Evolutionary conservation across 164 flowering plant species (phyloP), one percentile per base, ranked within the genome.

Genomic region (Chloranthus sessilifolius): DNA sequence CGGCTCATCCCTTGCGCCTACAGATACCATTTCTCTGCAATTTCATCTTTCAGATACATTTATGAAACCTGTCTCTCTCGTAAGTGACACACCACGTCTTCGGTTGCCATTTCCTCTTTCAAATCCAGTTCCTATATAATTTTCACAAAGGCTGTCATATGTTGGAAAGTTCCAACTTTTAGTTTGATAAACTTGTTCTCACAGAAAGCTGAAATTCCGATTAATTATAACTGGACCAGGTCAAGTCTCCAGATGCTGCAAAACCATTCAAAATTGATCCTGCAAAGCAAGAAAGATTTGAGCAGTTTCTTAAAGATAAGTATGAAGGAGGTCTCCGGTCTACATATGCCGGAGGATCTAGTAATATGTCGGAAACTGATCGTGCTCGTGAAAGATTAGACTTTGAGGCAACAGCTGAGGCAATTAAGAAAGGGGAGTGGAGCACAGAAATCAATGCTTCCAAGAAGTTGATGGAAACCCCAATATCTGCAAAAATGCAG

Each of bases 341-440:
- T 27, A 74, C 67, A 30, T 61, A 67, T 43, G 74, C 85, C 47
- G 69, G 72, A 50, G 84, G 88, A 47, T 56, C 78, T 49, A 79
- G 70, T 60, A 44, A 63, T 38, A 76, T 92, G 95, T 82, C 97
- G 17, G 97, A 92, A 68, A 68, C 65, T 58, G 85, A 75, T 60
- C 96, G 99, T 60, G 99, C 99, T 35, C 91, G 78, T 63, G 97
- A 92, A 69, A 82, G 91, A 55, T 63, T 92, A 61, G 96, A 88
- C 59, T 92, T 92, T 77, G 99, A 92, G 71, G 88, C 95, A 59
- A 97, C 91, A 43, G 96, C 85, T 42, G 96, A 80, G 66, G 74
- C 79, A 40, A 72, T 86, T 51, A 67, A 74, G 59, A 88, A 81
- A 66, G 87, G 75, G 31, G 71, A 67, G 38, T 29, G 14, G 53